Percentiles rank a stretch among this genome's conserved stretches.
These are phyloP conservation scores for Puccinia triticina DNA, from an alignment of 1,284 basidiomycete genomes.

Conservation along the genomic window DNA sequence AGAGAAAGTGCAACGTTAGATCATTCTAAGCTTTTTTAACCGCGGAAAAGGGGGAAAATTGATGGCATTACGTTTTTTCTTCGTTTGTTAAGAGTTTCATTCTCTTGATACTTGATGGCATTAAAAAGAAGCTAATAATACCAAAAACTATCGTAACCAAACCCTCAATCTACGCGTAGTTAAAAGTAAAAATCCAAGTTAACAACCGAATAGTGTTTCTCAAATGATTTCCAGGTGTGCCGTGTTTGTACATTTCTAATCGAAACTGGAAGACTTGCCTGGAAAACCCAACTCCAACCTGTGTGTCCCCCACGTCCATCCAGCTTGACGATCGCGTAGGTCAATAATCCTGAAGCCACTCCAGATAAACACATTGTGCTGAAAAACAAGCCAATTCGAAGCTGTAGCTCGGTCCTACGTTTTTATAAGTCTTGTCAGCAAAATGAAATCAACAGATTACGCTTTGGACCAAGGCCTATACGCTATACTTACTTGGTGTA, in stretches of 20 bases:
- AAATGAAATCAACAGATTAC: background rate
- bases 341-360: constrained; percentile 22
- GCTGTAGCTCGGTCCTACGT: constrained; percentile 24
- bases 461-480: too few relatives aligned
- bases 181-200: too few relatives aligned
- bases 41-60: background rate
- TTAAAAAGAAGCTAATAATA: background rate
- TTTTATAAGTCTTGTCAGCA: background rate
- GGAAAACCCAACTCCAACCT: constrained; percentile 38
- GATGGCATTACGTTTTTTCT: background rate
- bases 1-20: background rate
- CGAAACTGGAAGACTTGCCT: background rate
- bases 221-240: too few relatives aligned
- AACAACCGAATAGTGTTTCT: too few relatives aligned
- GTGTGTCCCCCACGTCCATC: constrained; percentile 10
- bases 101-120: constrained; percentile 2
- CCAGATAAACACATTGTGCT: constrained; percentile 11
- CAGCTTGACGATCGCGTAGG: constrained; percentile 18
- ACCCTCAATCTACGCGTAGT: background rate
- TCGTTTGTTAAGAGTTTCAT: background rate
- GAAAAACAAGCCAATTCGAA: constrained; percentile 27
- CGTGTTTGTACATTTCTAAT: background rate
- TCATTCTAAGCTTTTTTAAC: background rate
- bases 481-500: background rate
- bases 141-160: background rate